Percentiles rank a stretch among this genome's conserved stretches.
phyloP scores from a whole-genome alignment of 2,329 filamentous ascomycete genomes.

The Aschersonia sp. region DNA sequence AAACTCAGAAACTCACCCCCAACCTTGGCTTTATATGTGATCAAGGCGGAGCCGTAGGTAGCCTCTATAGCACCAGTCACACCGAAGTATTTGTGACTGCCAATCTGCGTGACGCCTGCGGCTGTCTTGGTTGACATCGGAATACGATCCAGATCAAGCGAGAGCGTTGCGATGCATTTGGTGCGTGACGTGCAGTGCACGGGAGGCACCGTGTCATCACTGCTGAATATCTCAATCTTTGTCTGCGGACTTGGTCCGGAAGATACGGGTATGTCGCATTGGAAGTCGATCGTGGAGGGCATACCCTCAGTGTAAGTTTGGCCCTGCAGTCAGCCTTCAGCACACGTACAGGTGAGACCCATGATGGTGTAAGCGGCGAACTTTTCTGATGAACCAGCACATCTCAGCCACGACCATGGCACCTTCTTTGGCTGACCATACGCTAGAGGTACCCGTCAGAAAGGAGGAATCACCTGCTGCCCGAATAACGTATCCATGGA shows the following conservation, averaged over 20 bases:
- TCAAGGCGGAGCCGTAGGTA: constrained; percentile 22
- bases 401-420: constrained; percentile 21
- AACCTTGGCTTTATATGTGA: constrained; percentile 22
- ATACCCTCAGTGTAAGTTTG: constrained; percentile 22
- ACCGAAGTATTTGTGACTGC: constrained; percentile 21
- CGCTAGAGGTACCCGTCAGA: constrained; percentile 11
- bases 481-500: not conserved
- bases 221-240: constrained; percentile 22
- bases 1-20: constrained; percentile 14
- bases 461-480: not conserved
- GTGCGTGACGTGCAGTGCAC: constrained; percentile 16
- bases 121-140: constrained; percentile 14
- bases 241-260: constrained; percentile 20
- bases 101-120: constrained; percentile 18
- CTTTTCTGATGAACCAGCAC: constrained; percentile 25
- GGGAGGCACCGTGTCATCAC: constrained; percentile 15
- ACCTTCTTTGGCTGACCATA: constrained; percentile 23
- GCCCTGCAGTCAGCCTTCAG: constrained; percentile 10
- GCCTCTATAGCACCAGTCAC: constrained; percentile 21
- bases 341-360: not conserved
- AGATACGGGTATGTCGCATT: constrained; percentile 22
- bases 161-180: constrained; percentile 17
- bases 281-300: constrained; percentile 20
- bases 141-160: constrained; percentile 20
- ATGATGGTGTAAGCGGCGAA: constrained; percentile 5